Percentiles rank a stretch among this genome's conserved stretches.
Evolutionary conservation across 2,329 filamentous ascomycete species (phyloP).

Genomic region (Alternaria sp.): DNA sequence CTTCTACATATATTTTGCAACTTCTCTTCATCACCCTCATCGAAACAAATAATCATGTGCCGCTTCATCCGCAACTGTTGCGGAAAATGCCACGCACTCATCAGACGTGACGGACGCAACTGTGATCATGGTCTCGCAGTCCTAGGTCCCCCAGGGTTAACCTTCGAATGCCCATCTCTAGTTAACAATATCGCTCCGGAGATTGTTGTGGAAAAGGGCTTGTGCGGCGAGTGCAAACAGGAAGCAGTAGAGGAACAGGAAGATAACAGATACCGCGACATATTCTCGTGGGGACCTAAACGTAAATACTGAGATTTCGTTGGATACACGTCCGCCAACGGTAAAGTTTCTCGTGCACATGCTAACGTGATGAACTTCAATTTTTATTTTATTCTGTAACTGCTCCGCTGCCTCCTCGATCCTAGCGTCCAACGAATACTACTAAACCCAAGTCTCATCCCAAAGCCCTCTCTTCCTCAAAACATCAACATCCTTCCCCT

Average conservation of each 20-base stretch:
- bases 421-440: not conserved
- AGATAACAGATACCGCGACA: not conserved
- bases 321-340: not conserved
- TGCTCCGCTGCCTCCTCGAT: not conserved
- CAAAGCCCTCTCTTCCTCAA: slow-evolving; percentile 4
- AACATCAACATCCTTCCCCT: slow-evolving; percentile 1
- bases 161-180: not conserved
- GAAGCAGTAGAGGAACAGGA: not conserved
- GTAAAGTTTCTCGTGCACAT: too few species aligned
- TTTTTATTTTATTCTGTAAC: too few species aligned
- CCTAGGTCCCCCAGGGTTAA: not conserved
- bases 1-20: not conserved
- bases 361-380: too few species aligned
- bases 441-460: slow-evolving; percentile 1
- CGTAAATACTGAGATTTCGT: not conserved
- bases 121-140: not conserved
- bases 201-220: not conserved
- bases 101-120: not conserved
- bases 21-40: not conserved
- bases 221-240: not conserved
- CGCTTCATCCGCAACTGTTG: slow-evolving; percentile 3
- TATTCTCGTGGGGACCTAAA: not conserved
- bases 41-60: not conserved
- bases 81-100: not conserved
- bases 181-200: not conserved